Conservation (phyloP, 2,329 filamentous ascomycete species). For the Cadophora gregata region DNA sequence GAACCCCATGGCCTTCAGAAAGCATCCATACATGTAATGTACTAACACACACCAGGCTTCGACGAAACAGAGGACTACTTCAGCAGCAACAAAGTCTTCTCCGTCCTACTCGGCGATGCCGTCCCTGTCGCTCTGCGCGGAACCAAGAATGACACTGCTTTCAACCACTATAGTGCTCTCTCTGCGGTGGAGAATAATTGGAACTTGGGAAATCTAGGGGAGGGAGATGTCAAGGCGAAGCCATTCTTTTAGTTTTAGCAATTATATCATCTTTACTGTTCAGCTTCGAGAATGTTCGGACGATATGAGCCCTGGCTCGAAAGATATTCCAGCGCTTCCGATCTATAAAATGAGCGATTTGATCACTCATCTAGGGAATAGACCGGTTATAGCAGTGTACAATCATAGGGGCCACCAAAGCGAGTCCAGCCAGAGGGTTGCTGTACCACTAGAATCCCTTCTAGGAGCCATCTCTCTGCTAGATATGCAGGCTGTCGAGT, state of each 20-base stretch:
- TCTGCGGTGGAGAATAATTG: slow-evolving; percentile 64
- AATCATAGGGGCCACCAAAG: too few relatives aligned
- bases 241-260: slow-evolving; percentile 11
- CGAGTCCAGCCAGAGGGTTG: too few relatives aligned
- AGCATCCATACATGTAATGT: slow-evolving; percentile 67
- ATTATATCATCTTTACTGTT: neutral
- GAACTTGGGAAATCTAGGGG: slow-evolving; percentile 68
- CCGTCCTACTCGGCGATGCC: slow-evolving; percentile 59
- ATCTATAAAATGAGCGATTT: too few relatives aligned
- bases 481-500: too few relatives aligned
- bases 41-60: slow-evolving; percentile 62
- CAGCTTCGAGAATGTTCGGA: too few relatives aligned
- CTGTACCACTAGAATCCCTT: too few relatives aligned
- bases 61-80: slow-evolving; percentile 60
- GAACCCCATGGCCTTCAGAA: slow-evolving; percentile 57
- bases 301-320: too few relatives aligned
- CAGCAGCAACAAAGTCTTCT: slow-evolving; percentile 57
- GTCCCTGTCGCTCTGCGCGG: slow-evolving; percentile 53
- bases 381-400: too few relatives aligned
- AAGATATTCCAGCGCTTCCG: too few relatives aligned
- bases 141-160: slow-evolving; percentile 56
- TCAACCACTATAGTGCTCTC: slow-evolving; percentile 51
- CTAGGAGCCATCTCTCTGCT: too few relatives aligned
- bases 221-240: slow-evolving; percentile 45
- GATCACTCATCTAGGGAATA: too few relatives aligned